Percentiles rank a stretch among this genome's conserved stretches.
phyloP scores from a whole-genome alignment of 2,329 filamentous ascomycete species.

The Colletotrichum noveboracense region DNA sequence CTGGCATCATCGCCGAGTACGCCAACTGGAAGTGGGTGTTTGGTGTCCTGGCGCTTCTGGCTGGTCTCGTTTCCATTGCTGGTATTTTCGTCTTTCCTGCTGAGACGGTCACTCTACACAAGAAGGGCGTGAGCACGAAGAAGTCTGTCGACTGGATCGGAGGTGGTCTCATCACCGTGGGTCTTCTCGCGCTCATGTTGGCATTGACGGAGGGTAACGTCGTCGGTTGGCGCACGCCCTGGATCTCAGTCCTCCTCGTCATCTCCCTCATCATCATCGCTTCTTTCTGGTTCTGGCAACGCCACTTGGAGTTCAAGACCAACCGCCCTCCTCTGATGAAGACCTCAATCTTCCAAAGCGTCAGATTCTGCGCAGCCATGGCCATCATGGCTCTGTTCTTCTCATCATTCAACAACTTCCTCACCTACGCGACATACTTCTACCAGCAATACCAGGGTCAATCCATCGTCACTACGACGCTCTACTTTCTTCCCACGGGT shows the following conservation, averaged over 20 bases:
- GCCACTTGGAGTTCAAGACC: constrained; percentile 59
- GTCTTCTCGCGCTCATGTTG: constrained; percentile 68
- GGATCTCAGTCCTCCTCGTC: constrained; percentile 65
- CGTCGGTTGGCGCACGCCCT: constrained; percentile 69
- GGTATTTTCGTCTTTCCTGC: constrained; percentile 66
- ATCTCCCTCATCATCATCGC: constrained; percentile 60
- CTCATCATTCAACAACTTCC: constrained; percentile 69
- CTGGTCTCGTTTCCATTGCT: constrained; percentile 58
- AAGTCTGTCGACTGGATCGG: constrained; percentile 71
- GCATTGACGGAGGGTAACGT: constrained; percentile 73
- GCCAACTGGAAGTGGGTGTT: constrained; percentile 72
- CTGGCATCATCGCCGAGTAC: constrained; percentile 68
- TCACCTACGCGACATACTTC: constrained; percentile 73
- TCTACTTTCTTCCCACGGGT: constrained; percentile 72
- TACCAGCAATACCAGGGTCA: constrained; percentile 72
- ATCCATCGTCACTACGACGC: constrained; percentile 67
- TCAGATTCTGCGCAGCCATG: constrained; percentile 67
- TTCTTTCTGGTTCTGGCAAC: constrained; percentile 66
- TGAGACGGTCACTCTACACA: constrained; percentile 39
- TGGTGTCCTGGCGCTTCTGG: constrained; percentile 66
- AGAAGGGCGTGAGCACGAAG: constrained; percentile 36
- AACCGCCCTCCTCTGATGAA: constrained; percentile 66
- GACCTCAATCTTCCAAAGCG: constrained; percentile 65
- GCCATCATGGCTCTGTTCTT: constrained; percentile 71
- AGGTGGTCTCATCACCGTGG: constrained; percentile 65